Percentiles rank a stretch among this genome's conserved stretches.
These are phyloP conservation scores for Yamadazyma sp. DNA, from an alignment of 1,139 yeast genomes.

Conservation along the genomic window DNA sequence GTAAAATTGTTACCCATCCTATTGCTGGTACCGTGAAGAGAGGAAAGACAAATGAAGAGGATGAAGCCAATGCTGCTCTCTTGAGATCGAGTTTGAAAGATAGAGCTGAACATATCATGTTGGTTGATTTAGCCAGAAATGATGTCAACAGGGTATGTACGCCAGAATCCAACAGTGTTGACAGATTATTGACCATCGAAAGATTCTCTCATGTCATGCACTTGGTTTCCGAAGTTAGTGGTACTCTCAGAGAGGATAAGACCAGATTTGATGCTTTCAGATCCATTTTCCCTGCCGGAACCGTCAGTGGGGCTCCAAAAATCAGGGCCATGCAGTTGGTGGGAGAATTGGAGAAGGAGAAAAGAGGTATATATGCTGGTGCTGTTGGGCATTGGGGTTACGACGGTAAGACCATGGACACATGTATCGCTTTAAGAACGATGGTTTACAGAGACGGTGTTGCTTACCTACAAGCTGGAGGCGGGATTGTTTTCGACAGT, in stretches of 20 bases:
- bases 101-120: constrained; percentile 97
- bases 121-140: constrained; percentile 94
- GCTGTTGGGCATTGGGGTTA: constrained; percentile 99
- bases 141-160: constrained; percentile 94
- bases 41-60: constrained; percentile 89
- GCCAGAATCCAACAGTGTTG: constrained; percentile 81
- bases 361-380: constrained; percentile 96
- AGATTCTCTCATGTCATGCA: constrained; percentile 98
- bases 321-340: constrained; percentile 95
- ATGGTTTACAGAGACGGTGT: constrained; percentile 91
- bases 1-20: constrained; percentile 88
- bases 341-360: constrained; percentile 84
- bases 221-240: constrained; percentile 91
- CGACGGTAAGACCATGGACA: constrained; percentile 90
- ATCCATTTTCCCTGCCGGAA: constrained; percentile 97
- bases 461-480: constrained; percentile 97
- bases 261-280: constrained; percentile 95
- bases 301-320: constrained; percentile 98
- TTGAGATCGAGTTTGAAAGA: constrained; percentile 83
- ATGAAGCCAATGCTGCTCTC: constrained; percentile 74
- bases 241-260: constrained; percentile 78
- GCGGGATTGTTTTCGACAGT: constrained; percentile 94
- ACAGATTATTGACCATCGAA: constrained; percentile 83
- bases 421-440: constrained; percentile 94
- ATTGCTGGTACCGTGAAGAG: constrained; percentile 95